Evolutionary conservation across 108 stramenopile genomes (phyloP).

Genomic region (Schizochytrium sp.): DNA sequence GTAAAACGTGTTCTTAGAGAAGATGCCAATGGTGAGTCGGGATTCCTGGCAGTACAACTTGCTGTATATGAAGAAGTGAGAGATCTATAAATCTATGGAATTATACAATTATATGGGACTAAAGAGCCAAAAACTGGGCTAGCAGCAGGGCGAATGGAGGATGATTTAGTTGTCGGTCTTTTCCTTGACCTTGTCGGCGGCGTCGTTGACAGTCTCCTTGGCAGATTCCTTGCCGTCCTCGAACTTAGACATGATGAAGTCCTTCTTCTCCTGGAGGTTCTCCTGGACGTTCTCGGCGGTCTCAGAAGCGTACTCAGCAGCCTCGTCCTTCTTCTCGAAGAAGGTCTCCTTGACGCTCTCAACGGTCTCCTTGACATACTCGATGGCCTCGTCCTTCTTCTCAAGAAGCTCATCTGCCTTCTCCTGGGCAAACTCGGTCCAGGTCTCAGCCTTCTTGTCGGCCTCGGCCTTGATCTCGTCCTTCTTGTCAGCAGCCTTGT

Average conservation of each 20-base stretch:
- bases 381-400: slow-evolving; percentile 48
- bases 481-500: slow-evolving; percentile 8
- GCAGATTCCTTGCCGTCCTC: background rate
- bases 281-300: background rate
- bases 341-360: slow-evolving; percentile 33
- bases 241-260: background rate
- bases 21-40: too few species aligned
- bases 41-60: too few species aligned
- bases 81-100: background rate
- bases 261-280: slow-evolving; percentile 17
- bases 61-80: background rate
- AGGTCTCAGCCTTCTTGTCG: slow-evolving; percentile 38
- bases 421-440: slow-evolving; percentile 25
- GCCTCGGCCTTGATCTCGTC: slow-evolving; percentile 38
- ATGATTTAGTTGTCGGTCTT: background rate
- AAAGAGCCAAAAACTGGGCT: background rate
- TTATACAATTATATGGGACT: background rate
- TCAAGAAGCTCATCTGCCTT: slow-evolving; percentile 34
- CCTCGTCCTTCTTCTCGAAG: slow-evolving; percentile 48
- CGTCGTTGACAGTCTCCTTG: background rate
- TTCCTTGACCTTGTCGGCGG: slow-evolving; percentile 23
- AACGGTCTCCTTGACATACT: slow-evolving; percentile 52
- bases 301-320: background rate
- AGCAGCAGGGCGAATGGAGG: background rate
- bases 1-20: too few species aligned